Evolutionary conservation across 108 stramenopile genomes (phyloP).

Genomic region (Nitzschia putrida): DNA sequence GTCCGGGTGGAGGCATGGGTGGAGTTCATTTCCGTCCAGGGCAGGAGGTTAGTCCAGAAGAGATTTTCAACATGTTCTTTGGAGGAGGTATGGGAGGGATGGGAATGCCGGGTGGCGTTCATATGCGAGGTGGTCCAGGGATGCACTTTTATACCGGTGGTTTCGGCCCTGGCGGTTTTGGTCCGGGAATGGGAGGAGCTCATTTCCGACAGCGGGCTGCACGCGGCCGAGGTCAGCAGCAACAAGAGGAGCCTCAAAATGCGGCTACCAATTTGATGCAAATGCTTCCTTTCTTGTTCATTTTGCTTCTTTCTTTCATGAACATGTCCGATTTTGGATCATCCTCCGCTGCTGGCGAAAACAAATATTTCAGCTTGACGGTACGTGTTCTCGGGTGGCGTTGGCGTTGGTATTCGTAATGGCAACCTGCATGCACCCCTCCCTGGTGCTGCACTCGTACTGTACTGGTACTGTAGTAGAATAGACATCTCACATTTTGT

Average conservation of each 20-base stretch:
- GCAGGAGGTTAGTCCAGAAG: constrained; percentile 86
- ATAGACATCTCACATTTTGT: background rate
- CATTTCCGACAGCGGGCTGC: constrained; percentile 45
- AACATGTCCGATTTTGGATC: constrained; percentile 38
- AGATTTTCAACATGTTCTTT: constrained; percentile 98
- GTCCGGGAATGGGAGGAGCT: constrained; percentile 20
- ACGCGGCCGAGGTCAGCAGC: constrained; percentile 19
- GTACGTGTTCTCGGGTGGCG: too few species aligned
- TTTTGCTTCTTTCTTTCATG: constrained; percentile 72
- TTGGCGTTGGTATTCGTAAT: too few species aligned
- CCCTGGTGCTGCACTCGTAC: too few species aligned
- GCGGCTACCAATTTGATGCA: constrained; percentile 47
- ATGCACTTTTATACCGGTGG: constrained; percentile 48
- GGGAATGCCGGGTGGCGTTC: constrained; percentile 74
- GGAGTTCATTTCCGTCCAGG: constrained; percentile 64
- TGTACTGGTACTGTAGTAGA: background rate
- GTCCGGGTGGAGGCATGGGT: constrained; percentile 42
- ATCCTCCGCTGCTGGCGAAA: constrained; percentile 45
- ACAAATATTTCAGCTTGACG: constrained; percentile 80
- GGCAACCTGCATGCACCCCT: too few species aligned
- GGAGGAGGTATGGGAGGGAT: constrained; percentile 86
- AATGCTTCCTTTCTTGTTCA: constrained; percentile 72
- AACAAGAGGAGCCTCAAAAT: constrained; percentile 33
- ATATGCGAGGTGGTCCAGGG: constrained; percentile 51
- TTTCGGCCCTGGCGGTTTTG: constrained; percentile 23